These are phyloP conservation scores for Rhodotorula glutinis DNA, from an alignment of 1,284 basidiomycete genomes.

Conservation along the genomic window DNA sequence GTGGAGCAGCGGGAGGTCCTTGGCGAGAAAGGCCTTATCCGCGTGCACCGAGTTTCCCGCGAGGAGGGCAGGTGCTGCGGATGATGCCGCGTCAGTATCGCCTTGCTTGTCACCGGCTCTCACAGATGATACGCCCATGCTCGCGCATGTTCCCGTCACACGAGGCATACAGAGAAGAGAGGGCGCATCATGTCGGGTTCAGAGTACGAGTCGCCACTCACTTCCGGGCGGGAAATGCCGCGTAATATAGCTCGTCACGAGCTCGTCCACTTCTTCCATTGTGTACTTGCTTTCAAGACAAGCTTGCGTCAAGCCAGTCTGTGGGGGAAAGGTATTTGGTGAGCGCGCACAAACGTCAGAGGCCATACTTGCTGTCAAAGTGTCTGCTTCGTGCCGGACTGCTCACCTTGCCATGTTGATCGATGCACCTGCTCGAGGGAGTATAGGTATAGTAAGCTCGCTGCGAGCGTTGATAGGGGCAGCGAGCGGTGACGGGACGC, in stretches of 20 bases:
- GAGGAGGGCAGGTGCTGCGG: conserved; percentile 43
- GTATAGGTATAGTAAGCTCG: background rate
- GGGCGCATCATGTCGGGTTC: no score
- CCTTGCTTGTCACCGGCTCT: no score
- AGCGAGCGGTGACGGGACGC: no score
- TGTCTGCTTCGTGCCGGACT: no score
- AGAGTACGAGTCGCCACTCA: background rate
- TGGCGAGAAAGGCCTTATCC: conserved; percentile 46
- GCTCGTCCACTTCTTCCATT: conserved; percentile 35
- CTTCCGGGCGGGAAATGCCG: conserved; percentile 41
- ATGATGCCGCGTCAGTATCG: no score
- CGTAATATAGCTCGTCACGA: conserved; percentile 46
- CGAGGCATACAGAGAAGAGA: no score
- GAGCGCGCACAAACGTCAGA: background rate
- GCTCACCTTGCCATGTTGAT: conserved; percentile 40
- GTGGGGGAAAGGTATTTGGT: background rate
- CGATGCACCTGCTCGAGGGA: conserved; percentile 35
- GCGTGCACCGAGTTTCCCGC: conserved; percentile 51
- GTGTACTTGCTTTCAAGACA: conserved; percentile 31
- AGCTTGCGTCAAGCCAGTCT: conserved; percentile 42
- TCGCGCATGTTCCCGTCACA: no score
- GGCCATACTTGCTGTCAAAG: background rate
- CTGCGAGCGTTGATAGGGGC: no score
- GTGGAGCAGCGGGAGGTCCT: conserved; percentile 42
- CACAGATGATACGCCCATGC: no score